phyloP scores from a whole-genome alignment of 306 rosid genomes.

The Ormosia semicastrata region DNA sequence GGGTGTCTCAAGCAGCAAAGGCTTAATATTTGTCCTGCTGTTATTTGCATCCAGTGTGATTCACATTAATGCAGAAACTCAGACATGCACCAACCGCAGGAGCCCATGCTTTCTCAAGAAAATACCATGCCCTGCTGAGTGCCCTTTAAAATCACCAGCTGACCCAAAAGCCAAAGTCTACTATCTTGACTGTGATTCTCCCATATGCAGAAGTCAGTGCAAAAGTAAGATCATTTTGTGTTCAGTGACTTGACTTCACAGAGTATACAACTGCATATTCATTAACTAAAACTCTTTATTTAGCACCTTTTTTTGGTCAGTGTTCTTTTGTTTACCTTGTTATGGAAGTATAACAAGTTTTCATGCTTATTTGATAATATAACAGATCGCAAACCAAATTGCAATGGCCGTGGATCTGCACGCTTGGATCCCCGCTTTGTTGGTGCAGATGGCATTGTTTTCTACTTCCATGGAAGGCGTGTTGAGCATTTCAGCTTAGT shows the following conservation, averaged over 20 bases:
- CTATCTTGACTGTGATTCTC: slow-evolving; percentile 50
- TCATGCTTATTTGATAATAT: background rate
- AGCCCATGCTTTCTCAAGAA: slow-evolving; percentile 45
- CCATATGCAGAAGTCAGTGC: slow-evolving; percentile 65
- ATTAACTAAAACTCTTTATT: background rate
- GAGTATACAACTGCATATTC: background rate
- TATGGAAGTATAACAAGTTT: background rate
- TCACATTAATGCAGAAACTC: slow-evolving; percentile 7
- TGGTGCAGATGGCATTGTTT: slow-evolving; percentile 78
- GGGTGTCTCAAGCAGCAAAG: slow-evolving; percentile 31
- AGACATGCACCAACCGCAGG: slow-evolving; percentile 21
- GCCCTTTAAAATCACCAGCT: slow-evolving; percentile 44
- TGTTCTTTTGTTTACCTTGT: background rate
- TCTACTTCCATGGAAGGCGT: slow-evolving; percentile 83
- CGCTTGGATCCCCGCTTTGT: slow-evolving; percentile 85
- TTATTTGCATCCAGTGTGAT: slow-evolving; percentile 36
- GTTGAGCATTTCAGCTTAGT: slow-evolving; percentile 73
- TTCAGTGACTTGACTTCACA: background rate
- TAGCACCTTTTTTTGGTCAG: background rate
- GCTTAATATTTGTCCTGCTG: slow-evolving; percentile 24
- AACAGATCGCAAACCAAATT: slow-evolving; percentile 66
- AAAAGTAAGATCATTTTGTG: slow-evolving; percentile 40
- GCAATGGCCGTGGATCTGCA: slow-evolving; percentile 76
- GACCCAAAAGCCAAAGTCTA: slow-evolving; percentile 55
- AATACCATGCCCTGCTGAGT: slow-evolving; percentile 47